phyloP scores from a whole-genome alignment of 495 filamentous ascomycete species.

The Tuber calosporum region DNA sequence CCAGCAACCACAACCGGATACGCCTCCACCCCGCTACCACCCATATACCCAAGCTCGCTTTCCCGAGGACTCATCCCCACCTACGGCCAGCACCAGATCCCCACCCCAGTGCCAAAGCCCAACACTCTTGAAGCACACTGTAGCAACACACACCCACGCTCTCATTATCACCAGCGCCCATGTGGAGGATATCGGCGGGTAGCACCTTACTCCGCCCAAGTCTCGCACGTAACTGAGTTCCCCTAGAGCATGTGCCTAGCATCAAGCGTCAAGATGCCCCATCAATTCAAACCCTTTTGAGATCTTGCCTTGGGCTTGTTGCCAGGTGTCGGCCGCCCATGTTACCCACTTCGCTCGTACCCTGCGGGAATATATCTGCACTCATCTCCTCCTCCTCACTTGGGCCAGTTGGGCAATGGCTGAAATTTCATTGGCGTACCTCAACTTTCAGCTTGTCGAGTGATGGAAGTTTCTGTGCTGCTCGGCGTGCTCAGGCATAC shows the following conservation, averaged over 20 bases:
- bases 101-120: constrained; percentile 80
- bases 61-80: constrained; percentile 48
- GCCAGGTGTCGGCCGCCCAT: no score
- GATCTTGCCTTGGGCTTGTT: no score
- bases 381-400: no score
- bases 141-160: constrained; percentile 62
- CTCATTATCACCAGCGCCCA: constrained; percentile 71
- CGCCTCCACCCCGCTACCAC: constrained; percentile 77
- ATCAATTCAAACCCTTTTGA: no score
- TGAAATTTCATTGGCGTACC: no score
- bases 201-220: constrained; percentile 93
- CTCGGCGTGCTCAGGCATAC: no score
- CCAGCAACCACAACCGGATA: constrained; percentile 75
- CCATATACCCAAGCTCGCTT: constrained; percentile 95
- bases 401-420: no score
- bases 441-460: no score
- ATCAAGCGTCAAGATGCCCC: no score
- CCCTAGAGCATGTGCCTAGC: constrained; percentile 75
- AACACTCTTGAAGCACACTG: constrained; percentile 83
- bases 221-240: constrained; percentile 63
- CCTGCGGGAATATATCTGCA: no score
- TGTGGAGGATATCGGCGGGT: constrained; percentile 78
- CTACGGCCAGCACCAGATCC: constrained; percentile 42
- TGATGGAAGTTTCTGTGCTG: no score
- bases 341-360: no score